Evolutionary conservation across 2,329 filamentous ascomycete genomes (phyloP), one percentile per base, ranked within the genome.

Genomic region (Fusarium newnesense): DNA sequence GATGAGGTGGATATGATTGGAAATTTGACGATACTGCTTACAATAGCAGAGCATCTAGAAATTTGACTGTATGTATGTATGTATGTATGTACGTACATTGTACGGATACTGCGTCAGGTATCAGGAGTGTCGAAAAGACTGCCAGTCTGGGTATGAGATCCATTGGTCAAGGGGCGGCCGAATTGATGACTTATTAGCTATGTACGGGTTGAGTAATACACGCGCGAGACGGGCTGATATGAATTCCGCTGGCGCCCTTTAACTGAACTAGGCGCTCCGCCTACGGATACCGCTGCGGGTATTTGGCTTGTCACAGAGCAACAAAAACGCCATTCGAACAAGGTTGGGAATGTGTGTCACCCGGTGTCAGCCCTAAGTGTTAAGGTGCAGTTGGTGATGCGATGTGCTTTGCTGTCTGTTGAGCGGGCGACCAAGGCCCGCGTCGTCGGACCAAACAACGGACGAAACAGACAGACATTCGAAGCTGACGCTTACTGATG

Each of bases 281-380:
- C 3, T n/a, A 49, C 47, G 47, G 46, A 32, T 34, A 50, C 47
- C 30, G 34, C 50, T 43, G 46, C 37, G 40, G 61, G 28, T 58
- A 58, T 36, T 34, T 61, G 43, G 50, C 66, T 49, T 24, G 47
- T 62, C 57, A 57, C 37, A 57, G 60, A 70, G 37, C 57, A 62
- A 42, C 39, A 56, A 57, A 39, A 30, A 42, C 37, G 50, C 47
- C 58, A 63, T 46, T 36, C 32, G 60, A 60, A 39, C 43, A 34
- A 53, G 64, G 69, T 60, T 49, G 50, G 62, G 63, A 63, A 61
- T 52, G 58, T 69, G 50, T 69, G 65, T 53, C 26, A 68, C 57
- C 36, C 15, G 64, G 53, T 40, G 71, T 76, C 74, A 76, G 74
- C 74, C 74, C 74, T 76, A 76, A 64, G 50, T 28, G 50, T 28